Evolutionary conservation across 2,329 filamentous ascomycete species (phyloP), one percentile per base, ranked within the genome.

Genomic region (Neofusicoccum kwambonambiense): DNA sequence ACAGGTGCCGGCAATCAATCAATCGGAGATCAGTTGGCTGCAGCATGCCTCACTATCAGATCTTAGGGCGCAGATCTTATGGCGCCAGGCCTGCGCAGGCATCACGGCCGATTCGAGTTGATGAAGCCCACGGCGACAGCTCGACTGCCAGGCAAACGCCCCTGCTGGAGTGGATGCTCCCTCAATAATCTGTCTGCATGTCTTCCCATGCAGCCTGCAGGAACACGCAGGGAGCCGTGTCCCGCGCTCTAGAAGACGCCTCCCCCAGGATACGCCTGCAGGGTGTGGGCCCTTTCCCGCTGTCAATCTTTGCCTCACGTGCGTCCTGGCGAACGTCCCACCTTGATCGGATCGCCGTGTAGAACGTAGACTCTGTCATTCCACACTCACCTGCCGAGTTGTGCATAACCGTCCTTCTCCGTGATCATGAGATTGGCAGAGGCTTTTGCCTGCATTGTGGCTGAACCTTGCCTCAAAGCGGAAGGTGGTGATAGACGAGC

Each of bases 151-250:
- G 31, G 22, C 15, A n/a, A 51, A 34, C 49, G 45, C 45, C 22
- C 17, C 17, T 19, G 45, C 45, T 27, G 49, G 49, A 51, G 31
- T 51, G 49, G 49, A 19, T 34, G 35, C 11, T 56, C 4, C 19
- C 39, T n/a, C 54, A 11, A 31, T 17, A 22, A 58, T 58, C 41
- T 44, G 41, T 42, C 54, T 58, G 54, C 41, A 58, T 34, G 54
- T 31, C 39, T 44, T 27, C 35, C 52, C 37, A 42, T 58, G 54
- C 39, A 41, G 39, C 37, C 56, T 60, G 56, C 56, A 60, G 56
- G 56, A 47, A 60, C 56, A 47, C 42, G 54, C 54, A 58, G 54
- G 39, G 54, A 58, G 54, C 54, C 54, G 54, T 58, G 15, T 42
- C 9, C 22, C 54, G 41, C 37, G 41, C 54, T 58, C 54, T 41